Conservation (phyloP, 2,329 filamentous ascomycete species). For the Elsinoe perseae region DNA sequence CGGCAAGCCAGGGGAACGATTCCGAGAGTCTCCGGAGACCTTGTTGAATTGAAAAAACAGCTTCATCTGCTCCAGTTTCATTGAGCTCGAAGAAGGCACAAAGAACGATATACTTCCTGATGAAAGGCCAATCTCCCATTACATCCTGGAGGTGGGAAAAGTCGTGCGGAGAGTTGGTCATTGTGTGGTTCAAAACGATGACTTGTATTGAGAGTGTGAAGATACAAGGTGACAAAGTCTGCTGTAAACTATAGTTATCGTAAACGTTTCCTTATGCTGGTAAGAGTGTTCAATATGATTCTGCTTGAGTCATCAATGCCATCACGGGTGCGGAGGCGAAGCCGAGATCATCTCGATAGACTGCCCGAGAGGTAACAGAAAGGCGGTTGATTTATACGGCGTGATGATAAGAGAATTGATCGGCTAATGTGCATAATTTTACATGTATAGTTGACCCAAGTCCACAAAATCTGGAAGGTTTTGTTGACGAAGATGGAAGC, state of each 20-base stretch:
- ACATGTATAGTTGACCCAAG: too few relatives aligned
- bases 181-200: too few relatives aligned
- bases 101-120: not conserved
- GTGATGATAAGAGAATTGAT: too few relatives aligned
- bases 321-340: not conserved
- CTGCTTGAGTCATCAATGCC: not conserved
- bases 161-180: not conserved
- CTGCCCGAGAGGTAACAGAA: too few relatives aligned
- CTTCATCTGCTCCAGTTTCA: not conserved
- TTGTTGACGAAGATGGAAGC: too few relatives aligned
- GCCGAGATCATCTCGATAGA: not conserved
- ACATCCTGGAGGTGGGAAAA: not conserved
- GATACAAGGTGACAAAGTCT: not conserved
- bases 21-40: not conserved
- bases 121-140: not conserved
- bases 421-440: too few relatives aligned
- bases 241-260: not conserved
- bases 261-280: too few relatives aligned
- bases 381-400: too few relatives aligned
- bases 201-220: too few relatives aligned
- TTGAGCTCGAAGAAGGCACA: not conserved
- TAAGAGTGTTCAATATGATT: too few relatives aligned
- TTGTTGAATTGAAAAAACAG: not conserved
- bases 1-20: conserved; percentile 3
- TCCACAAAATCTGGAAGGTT: too few relatives aligned